Base-by-base conservation (phyloP, 176 grass and related monocot genomes). In the Olyra latifolia region DNA sequence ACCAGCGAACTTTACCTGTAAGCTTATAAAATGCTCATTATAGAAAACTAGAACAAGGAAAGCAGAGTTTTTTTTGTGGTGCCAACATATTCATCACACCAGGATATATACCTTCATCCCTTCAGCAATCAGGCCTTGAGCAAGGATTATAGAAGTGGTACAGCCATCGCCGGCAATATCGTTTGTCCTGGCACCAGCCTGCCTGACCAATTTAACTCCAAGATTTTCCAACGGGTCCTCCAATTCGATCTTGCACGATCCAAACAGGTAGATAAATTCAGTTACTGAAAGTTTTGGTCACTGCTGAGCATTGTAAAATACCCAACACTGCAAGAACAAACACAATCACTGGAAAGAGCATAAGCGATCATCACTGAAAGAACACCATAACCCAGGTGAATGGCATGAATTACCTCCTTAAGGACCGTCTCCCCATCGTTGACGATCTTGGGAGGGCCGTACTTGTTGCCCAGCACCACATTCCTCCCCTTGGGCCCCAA, bases 361-460 rank as follows among this genome's bases (percentile, higher is more conserved):
- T 28, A 9, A 47, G 22, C 16, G 60, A 41, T 15, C 19, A 47
- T 16, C 41, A 32, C 2, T 25, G 19, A 32, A 61, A 65, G 38
- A 87, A 72, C 9, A 68, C 7, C 15, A 45, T 41, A 22, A n/a
- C 2, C 3, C 23, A 76, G 10, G 19, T 42, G 41, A 15, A 71
- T 28, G 63, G 61, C 15, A 52, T 56, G 24, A 87, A 94, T 32
- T 89, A 97, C 95, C 90, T 98, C 95, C 77, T 90, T 92, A 58
- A 98, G 92, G 12, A 98, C 90, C 42, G 95, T 94, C 62, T 98
- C 95, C 48, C 95, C 95, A 10, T 98, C 92, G 61, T 98, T 98
- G 74, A 94, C 90, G 58, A 98, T 98, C 86, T 91, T 98, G 17
- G 90, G 95, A 82, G 92, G 95, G 62, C 95, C 95, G 70, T 94